Evolutionary conservation across 805 yeast species (phyloP), one percentile per base, ranked within the genome.

Genomic region (Candida ascalaphidarum): DNA sequence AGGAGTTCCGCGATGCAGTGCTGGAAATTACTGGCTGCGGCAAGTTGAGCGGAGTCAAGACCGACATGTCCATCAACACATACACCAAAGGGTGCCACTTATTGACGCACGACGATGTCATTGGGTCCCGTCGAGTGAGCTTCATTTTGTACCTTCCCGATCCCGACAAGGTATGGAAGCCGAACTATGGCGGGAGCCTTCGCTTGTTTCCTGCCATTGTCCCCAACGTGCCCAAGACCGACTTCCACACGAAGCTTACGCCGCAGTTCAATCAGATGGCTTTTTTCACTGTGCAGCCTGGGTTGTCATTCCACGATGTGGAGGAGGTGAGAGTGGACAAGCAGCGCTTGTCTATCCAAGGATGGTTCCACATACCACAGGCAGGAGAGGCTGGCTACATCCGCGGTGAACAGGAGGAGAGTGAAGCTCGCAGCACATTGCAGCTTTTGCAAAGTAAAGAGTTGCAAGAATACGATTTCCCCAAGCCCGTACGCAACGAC

Each of bases 311-410:
- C 68, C 99, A 92, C 52, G 98, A 94, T 44, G 99, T 92, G 9
- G 97, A 94, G 57, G 98, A 92, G 52, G 98, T 94, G 1, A 71
- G 79, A 35, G 95, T 78, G 2, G 95, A 88, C 47, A 83, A 80
- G 48, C 94, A 86, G 37, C 69, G 99, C 46, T 61, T 92, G 20
- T 83, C 95, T 1, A 84, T 92, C 35, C 96, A 92, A 46, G 99
- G 99, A 1, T 94, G 99, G 99, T 94, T 89, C 50, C 99, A 92
- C 53, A 83, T 88, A 29, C 99, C 99, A 3, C 97, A 92, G 50
- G 61, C 60, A 8, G 96, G 95, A 7, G 99, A 92, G 55, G 76
- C 71, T 19, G 97, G 96, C 0, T 89, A 54, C 46, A 68, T 76
- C 12, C 74, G 73, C 21, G 94, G 94, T 5, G 95, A 85, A 48